Conservation (phyloP, 2,329 filamentous ascomycete genomes). For the Dactylellina sp. region DNA sequence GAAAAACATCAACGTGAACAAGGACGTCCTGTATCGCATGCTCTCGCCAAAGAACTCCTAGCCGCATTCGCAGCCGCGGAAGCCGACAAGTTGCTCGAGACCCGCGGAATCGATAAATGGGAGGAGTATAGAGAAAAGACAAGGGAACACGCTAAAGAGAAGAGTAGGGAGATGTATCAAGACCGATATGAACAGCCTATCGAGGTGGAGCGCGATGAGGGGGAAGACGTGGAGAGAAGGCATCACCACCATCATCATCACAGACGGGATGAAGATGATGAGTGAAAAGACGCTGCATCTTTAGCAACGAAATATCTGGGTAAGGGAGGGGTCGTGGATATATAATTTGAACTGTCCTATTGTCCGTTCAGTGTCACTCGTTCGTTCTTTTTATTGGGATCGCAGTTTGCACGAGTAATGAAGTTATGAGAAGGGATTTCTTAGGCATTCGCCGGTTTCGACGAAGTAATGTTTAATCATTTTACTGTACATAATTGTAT, state of each 20-base stretch:
- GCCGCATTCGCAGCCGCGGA: conserved; percentile 80
- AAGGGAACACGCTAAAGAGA: conserved; percentile 34
- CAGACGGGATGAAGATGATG: conserved; percentile 1
- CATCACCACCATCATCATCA: conserved; percentile 20
- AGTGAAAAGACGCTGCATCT: too few species aligned
- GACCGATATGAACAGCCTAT: conserved; percentile 28
- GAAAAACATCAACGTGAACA: conserved; percentile 79
- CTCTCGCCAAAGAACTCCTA: conserved; percentile 80
- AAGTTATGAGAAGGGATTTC: too few species aligned
- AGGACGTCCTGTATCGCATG: conserved; percentile 78
- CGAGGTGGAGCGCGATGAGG: neutral
- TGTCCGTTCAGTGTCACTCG: too few species aligned
- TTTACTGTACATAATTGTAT: too few species aligned
- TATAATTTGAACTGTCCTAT: too few species aligned
- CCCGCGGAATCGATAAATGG: conserved; percentile 70
- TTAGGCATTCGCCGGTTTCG: too few species aligned
- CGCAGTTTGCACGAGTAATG: too few species aligned
- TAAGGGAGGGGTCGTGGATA: too few species aligned
- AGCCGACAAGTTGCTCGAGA: conserved; percentile 80
- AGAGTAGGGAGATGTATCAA: conserved; percentile 40
- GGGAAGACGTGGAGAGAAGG: conserved; percentile 11
- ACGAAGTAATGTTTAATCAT: too few species aligned
- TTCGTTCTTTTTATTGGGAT: too few species aligned
- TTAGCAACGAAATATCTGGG: too few species aligned
- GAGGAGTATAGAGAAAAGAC: conserved; percentile 34